Conservation (phyloP, 1,284 basidiomycete species). For the Apiotrichum gracile region DNA sequence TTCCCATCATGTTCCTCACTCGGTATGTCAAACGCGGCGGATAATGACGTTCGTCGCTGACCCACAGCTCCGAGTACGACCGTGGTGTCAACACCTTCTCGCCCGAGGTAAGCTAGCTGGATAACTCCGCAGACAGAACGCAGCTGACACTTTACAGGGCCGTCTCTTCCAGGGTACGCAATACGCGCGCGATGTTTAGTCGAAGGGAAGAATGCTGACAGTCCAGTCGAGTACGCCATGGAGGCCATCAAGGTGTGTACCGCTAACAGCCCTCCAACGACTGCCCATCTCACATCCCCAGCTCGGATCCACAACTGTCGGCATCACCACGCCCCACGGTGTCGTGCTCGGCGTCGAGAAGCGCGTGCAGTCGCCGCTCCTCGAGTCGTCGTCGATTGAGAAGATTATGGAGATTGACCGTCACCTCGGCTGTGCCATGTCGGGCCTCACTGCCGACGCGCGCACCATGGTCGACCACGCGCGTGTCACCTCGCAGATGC, state of each 20-base stretch:
- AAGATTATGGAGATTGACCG: conserved; percentile 99
- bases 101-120: conserved; percentile 61
- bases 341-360: conserved; percentile 96
- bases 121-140: background rate
- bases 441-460: conserved; percentile 94
- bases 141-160: conserved; percentile 34
- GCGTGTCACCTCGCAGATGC: conserved; percentile 93
- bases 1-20: conserved; percentile 42
- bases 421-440: conserved; percentile 98
- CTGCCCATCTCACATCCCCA: conserved; percentile 41
- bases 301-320: conserved; percentile 97
- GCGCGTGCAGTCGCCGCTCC: conserved; percentile 91
- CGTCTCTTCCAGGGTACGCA: conserved; percentile 50
- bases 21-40: conserved; percentile 32
- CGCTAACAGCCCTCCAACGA: no score
- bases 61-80: conserved; percentile 54
- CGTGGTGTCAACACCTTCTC: conserved; percentile 99
- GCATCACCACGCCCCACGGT: conserved; percentile 78
- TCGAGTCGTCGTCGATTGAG: conserved; percentile 93
- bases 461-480: conserved; percentile 99
- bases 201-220: background rate
- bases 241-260: conserved; percentile 87
- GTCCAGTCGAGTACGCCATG: conserved; percentile 93
- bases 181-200: background rate
- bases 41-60: background rate